These are phyloP conservation scores for Nigrospora oryzae DNA, from an alignment of 2,329 filamentous ascomycete genomes.

Conservation along the genomic window DNA sequence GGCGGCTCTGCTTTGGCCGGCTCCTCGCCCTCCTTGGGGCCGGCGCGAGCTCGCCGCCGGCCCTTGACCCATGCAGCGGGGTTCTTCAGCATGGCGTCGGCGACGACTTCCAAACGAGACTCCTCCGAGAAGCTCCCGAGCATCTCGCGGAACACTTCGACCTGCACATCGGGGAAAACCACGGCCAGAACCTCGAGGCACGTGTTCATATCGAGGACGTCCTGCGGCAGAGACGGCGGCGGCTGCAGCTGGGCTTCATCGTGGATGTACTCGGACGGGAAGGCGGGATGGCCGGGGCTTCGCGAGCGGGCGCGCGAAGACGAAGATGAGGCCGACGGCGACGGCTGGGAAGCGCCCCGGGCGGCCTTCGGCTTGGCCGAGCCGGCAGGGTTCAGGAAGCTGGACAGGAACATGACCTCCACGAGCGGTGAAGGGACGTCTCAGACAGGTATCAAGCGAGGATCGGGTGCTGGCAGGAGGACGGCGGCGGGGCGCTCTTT, in stretches of 20 bases:
- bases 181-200: conserved; percentile 60
- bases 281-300: conserved; percentile 9
- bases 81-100: conserved; percentile 68
- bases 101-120: conserved; percentile 68
- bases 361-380: neutral
- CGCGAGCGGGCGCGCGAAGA: conserved; percentile 5
- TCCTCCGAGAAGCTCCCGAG: conserved; percentile 66
- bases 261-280: conserved; percentile 38
- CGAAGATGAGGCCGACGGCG: conserved; percentile 1
- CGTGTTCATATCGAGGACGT: conserved; percentile 62
- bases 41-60: conserved; percentile 39
- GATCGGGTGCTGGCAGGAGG: no score
- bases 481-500: no score
- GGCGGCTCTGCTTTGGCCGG: conserved; percentile 17
- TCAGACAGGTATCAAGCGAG: no score
- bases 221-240: conserved; percentile 42
- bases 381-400: neutral
- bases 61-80: conserved; percentile 63
- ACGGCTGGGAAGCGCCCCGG: neutral
- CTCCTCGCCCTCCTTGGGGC: conserved; percentile 18
- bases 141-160: conserved; percentile 78
- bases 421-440: no score
- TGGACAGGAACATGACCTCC: conserved; percentile 6
- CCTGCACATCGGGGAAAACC: conserved; percentile 72
- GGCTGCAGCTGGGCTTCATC: conserved; percentile 46